Base-by-base conservation (phyloP, 306 rosid species). In the Purshia tridentata region DNA sequence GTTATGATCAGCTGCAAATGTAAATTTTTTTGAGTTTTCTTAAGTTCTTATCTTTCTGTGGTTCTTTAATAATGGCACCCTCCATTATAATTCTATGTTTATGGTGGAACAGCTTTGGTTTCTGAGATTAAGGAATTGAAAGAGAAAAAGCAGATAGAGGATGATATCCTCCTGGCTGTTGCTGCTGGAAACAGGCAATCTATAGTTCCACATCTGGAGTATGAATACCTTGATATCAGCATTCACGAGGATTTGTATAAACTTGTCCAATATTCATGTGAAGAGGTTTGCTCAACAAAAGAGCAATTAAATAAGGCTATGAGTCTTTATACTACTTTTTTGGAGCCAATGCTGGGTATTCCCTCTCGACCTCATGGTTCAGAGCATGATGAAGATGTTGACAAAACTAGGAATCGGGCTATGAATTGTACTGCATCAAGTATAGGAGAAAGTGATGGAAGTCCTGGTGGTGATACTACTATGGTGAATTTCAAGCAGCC, bases 261-360 rank as follows among this genome's bases (percentile, higher is more conserved):
- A 77, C 97, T 92, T 58, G 80, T 95, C 72, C 82, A 83, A 60
- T 90, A 84, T 88, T 91, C 98, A 56, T 90, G 96, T 82, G 87
- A 86, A 65, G 99, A 95, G 86, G 70, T 95, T 37, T 90, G 88
- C 88, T 72, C 96, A 58, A 87, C 91, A 12, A 91, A 86, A 70
- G 98, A 95, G 72, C 86, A 90, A 76, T 78, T 85, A 48, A 86
- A 79, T 79, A 91, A 95, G 82, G 90, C 85, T 59, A 88, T 91
- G 93, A 90, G 88, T 77, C 87, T 95, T 70, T 95, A 95, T 88
- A 84, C 88, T 64, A 72, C 88, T 77, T 90, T 95, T 77, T 76
- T 95, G 86, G 99, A 95, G 84, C 89, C 93, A 47, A 87, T 95
- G 89, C 83, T 95, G 77, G 96, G 96, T 77, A 77, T 88, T 84